Base-by-base conservation (phyloP, 129 eudicot genomes). In the Flaveria bidentis region DNA sequence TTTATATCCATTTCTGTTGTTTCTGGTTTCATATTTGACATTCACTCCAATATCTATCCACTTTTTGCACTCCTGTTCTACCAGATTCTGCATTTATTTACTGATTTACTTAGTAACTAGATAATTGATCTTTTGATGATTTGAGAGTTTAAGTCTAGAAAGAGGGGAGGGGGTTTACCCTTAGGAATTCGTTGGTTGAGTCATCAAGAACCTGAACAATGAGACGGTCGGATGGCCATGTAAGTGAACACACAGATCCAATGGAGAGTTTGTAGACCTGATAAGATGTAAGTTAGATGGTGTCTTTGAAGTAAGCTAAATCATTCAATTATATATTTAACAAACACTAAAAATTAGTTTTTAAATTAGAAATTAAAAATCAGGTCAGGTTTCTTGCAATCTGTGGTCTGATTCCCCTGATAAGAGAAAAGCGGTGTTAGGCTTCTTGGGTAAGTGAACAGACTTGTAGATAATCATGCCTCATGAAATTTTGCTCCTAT, bases 211-310 rank as follows among this genome's bases (percentile, higher is more conserved):
- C 97, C 75, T 91, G 95, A 52, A 91, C 92, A 30, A 88, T 81
- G 73, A 91, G 80, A 62, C 87, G 77, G 55, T 91, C 82, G 4
- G 92, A 80, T 81, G 97, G 97, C 97, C 97, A 91, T 77, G 74
- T 78, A 68, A 91, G 88, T 47, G 87, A 83, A 52, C 92, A 87
- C 18, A 72, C 92, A 67, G 97, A 91, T 77, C 97, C 95, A 69
- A 91, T 91, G 4, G 95, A 91, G 47, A 91, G 94, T 86, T 91
- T 91, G 85, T 91, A 91, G 50, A 91, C 97, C 97, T 91, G 75
- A 83, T 9, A 26, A 75, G 45, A 67, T 25, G 33, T 17, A 28
- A 71, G 23, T 78, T 58, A 78, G 71, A 47, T 73, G 67, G 67
- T 1, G 41, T 61, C 18, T 25, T 25, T 17, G 30, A 61, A 61